A percentile compares a stretch with the other conserved stretches of the same genome.
These are phyloP conservation scores for Fragaria vesca DNA, from an alignment of 306 rosid species.

Conservation along the genomic window DNA sequence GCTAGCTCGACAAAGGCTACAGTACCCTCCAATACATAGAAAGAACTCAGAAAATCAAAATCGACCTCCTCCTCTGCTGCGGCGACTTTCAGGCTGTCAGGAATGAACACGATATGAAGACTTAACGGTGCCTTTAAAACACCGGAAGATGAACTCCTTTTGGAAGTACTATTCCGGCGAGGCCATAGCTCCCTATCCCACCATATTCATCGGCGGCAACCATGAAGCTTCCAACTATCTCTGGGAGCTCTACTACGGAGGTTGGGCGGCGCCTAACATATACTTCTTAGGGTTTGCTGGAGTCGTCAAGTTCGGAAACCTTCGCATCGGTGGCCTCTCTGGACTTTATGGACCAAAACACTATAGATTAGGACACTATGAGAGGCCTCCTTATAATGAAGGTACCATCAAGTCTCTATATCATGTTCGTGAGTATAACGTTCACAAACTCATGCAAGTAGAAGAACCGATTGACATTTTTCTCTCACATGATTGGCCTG, in stretches of 20 bases:
- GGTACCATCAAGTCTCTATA: slow-evolving; percentile 65
- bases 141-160: slow-evolving; percentile 68
- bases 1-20: slow-evolving; percentile 82
- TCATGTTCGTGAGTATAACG: slow-evolving; percentile 90
- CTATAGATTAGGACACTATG: slow-evolving; percentile 74
- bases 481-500: too few relatives aligned
- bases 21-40: slow-evolving; percentile 62
- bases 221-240: slow-evolving; percentile 84
- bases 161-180: slow-evolving; percentile 90
- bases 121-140: slow-evolving; percentile 54
- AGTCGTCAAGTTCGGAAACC: slow-evolving; percentile 80
- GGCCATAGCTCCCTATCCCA: slow-evolving; percentile 79
- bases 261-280: slow-evolving; percentile 91
- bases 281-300: slow-evolving; percentile 89
- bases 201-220: slow-evolving; percentile 91
- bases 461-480: too few relatives aligned
- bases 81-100: slow-evolving; percentile 94
- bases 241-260: slow-evolving; percentile 94
- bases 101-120: slow-evolving; percentile 66
- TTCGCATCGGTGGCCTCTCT: slow-evolving; percentile 62
- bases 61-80: slow-evolving; percentile 93
- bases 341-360: slow-evolving; percentile 69
- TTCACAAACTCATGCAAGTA: not conserved
- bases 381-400: slow-evolving; percentile 87
- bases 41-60: slow-evolving; percentile 48